Conservation (phyloP, 257 asterid genomes). For the Ocimum tenuiflorum region DNA sequence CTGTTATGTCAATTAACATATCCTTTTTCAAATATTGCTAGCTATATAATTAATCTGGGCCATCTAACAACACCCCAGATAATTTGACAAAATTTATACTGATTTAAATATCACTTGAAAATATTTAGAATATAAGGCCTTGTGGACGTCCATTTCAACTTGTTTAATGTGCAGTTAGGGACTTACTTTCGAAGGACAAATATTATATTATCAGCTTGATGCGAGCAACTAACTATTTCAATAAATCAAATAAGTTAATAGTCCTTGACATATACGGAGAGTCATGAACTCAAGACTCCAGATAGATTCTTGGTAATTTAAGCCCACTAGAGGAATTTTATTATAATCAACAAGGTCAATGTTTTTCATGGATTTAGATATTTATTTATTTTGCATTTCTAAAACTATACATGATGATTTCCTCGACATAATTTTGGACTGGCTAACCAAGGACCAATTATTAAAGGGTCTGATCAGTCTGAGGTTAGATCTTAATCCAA, state of each 20-base stretch:
- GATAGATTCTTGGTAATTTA: constrained; percentile 31
- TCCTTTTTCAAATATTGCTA: background rate
- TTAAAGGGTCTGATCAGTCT: too few species aligned
- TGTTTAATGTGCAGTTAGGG: background rate
- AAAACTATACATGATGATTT: too few species aligned
- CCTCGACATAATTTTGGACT: too few species aligned
- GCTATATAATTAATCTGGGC: too few species aligned
- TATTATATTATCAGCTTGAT: constrained; percentile 3
- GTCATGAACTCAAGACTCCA: constrained; percentile 10
- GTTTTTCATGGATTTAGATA: background rate
- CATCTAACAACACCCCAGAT: constrained; percentile 13
- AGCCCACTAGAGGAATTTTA: constrained; percentile 12
- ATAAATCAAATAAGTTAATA: background rate
- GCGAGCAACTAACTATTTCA: constrained; percentile 9
- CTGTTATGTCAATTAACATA: background rate
- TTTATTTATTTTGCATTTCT: too few species aligned
- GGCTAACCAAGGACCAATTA: too few species aligned
- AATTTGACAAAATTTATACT: background rate
- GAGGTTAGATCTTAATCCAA: too few species aligned
- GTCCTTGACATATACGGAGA: constrained; percentile 2
- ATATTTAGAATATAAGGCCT: background rate
- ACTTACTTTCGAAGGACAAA: constrained; percentile 1
- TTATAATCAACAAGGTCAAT: constrained; percentile 22
- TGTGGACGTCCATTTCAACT: background rate
- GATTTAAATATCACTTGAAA: background rate